Evolutionary conservation across 148 eudicot genomes (phyloP), one percentile per base, ranked within the genome.

Genomic region (Rhododendron henanense): DNA sequence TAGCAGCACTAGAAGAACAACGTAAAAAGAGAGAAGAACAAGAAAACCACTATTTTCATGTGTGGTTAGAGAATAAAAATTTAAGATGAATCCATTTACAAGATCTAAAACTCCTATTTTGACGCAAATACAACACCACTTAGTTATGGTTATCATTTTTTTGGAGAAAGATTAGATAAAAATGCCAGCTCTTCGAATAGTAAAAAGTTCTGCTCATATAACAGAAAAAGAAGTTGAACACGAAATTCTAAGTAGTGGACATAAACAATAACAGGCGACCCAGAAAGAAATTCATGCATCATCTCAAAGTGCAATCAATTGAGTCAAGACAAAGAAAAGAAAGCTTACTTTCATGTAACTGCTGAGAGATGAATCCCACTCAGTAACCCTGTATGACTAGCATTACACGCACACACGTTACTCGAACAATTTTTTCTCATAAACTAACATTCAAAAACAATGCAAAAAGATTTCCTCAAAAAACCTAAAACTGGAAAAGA

Each of bases 291-390:
- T 69, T 53, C 15, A 81, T 31, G 83, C 69, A 81, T 2, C 33
- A 23, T 48, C 8, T 25, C 0, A 3, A 81, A 3, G 10, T 81
- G 45, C 5, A 83, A 41, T 69, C 48, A 83, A 18, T 45, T 28
- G 25, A 44, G 57, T 25, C 45, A 73, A 41, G 19, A 83, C 50
- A 67, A 15, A 77, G 69, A 81, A 82, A 88, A 74, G 3, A 19
- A 75, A n/a, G 75, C 93, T 93, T 94, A 97, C 99, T 92, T 97
- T 94, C 85, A 97, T 90, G 91, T 97, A 93, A 88, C 88, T 87
- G 92, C 98, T 88, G 85, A 97, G 96, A 76, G 95, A 91, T 63
- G 92, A 90, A 88, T 97, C 99, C 99, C 99, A 97, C 85, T 97
- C 85, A 18, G 91, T 81, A 85, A 92, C 90, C 89, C 99, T 94